Conservation (phyloP, 176 grass and related monocot genomes). For the Juncus inflexus region DNA sequence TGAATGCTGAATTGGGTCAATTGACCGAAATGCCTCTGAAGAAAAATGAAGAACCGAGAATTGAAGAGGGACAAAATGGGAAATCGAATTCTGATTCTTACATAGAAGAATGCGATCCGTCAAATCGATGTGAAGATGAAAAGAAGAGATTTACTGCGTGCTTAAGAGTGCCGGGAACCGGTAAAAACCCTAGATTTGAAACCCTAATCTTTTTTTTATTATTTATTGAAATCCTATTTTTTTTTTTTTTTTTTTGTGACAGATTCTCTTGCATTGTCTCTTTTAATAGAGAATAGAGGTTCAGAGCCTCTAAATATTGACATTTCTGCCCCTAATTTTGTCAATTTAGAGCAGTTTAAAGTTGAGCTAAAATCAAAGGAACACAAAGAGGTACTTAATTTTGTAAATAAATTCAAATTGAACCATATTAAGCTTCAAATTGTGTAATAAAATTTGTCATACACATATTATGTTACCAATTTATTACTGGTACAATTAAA, state of each 20-base stretch:
- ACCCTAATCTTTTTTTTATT: slow-evolving; percentile 3
- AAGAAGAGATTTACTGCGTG: slow-evolving; percentile 68
- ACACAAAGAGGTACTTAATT: slow-evolving; percentile 56
- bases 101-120: slow-evolving; percentile 63
- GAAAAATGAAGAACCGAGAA: slow-evolving; percentile 28
- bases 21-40: slow-evolving; percentile 22
- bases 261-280: slow-evolving; percentile 81
- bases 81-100: slow-evolving; percentile 25
- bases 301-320: slow-evolving; percentile 49
- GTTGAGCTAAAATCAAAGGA: slow-evolving; percentile 48
- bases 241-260: slow-evolving; percentile 27
- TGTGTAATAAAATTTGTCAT: background rate
- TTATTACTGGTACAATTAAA: background rate
- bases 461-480: background rate
- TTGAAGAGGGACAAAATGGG: slow-evolving; percentile 13
- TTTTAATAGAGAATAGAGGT: slow-evolving; percentile 82
- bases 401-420: background rate
- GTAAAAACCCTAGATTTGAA: slow-evolving; percentile 30
- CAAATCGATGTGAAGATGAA: slow-evolving; percentile 59
- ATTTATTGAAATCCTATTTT: slow-evolving; percentile 8
- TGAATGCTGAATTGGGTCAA: slow-evolving; percentile 6
- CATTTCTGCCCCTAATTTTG: slow-evolving; percentile 53
- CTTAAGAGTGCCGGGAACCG: slow-evolving; percentile 83
- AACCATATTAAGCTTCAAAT: background rate
- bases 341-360: slow-evolving; percentile 40